These are phyloP conservation scores for Lipomyces lipofer DNA, from an alignment of 805 yeast genomes.

Conservation along the genomic window DNA sequence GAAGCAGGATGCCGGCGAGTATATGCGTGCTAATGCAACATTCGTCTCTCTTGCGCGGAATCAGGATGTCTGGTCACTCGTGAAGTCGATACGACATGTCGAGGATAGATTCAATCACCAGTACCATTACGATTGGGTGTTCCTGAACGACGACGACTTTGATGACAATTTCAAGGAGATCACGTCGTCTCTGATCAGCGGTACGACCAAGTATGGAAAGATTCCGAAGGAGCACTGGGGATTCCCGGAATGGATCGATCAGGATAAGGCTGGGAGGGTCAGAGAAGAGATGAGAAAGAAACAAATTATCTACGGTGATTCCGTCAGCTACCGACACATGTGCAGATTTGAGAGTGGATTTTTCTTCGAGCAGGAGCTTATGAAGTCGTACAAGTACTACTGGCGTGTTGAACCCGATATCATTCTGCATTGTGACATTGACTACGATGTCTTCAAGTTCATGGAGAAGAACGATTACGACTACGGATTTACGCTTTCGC, in stretches of 20 bases:
- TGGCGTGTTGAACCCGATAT: conserved; percentile 93
- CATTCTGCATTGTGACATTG: conserved; percentile 71
- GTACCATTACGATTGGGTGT: conserved; percentile 88
- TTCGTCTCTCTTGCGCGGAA: conserved; percentile 73
- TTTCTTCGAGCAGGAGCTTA: conserved; percentile 69
- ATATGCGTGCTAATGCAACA: conserved; percentile 52
- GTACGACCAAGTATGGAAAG: conserved; percentile 67
- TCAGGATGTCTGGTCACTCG: conserved; percentile 55
- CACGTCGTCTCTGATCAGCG: conserved; percentile 58
- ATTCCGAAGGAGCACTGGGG: conserved; percentile 85
- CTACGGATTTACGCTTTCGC: conserved; percentile 75
- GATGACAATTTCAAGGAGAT: conserved; percentile 63
- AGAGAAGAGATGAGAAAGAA: conserved; percentile 57
- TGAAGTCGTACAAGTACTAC: conserved; percentile 75
- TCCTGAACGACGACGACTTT: conserved; percentile 79
- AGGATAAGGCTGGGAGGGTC: conserved; percentile 61
- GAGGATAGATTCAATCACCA: conserved; percentile 79
- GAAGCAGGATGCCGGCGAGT: background rate
- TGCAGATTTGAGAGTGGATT: conserved; percentile 86
- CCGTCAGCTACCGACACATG: conserved; percentile 82
- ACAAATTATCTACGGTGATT: conserved; percentile 70
- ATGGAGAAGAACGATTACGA: conserved; percentile 73
- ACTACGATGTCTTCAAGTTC: conserved; percentile 75
- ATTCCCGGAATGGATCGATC: conserved; percentile 78
- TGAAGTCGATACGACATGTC: conserved; percentile 63